Base-by-base conservation (phyloP, 2,329 filamentous ascomycete genomes). In the Paracamarosporium sp. region DNA sequence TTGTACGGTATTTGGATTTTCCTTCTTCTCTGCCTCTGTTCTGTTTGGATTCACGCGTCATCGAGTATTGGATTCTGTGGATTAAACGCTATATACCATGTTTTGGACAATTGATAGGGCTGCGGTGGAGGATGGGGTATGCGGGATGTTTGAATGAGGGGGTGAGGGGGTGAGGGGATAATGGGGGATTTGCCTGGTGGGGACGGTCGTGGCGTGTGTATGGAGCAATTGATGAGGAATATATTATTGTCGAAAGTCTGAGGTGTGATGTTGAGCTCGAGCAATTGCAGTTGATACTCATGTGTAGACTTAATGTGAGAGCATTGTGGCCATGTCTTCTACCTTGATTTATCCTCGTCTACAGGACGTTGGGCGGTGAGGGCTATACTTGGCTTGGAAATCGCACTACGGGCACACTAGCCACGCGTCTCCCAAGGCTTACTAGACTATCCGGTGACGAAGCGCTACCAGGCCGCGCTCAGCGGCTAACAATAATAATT, bases 1-100 rank as follows among this genome's bases (percentile, higher is more conserved):
- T 53, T 24, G n/a, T 24, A 46, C 43, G 40, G 25, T 31, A 31
- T 22, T 46, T 28, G 15, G 33, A 12, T 28, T 30, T 30, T 41
- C 12, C 11, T 40, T 41, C 27, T 22, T 20, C n/a, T n/a, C n/a
- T n/a, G n/a, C n/a, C n/a, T n/a, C n/a, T n/a, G n/a, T n/a, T n/a
- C n/a, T n/a, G n/a, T 15, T 31, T 24, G n/a, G 13, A n/a, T 17
- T 13, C 35, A 31, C 20, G 35, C 35, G 35, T n/a, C 9, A 51
- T 31, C n/a, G 35, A 41, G 35, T 36, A 41, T 43, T 24, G 48
- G 12, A 41, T 22, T 9, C n/a, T 11, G 9, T 40, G 36, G 36
- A 40, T 41, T 22, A n/a, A 31, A 31, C 25, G 48, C 35, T 51
- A 31, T 51, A 51, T 51, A 51, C 48, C 48, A 51, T 38, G 48